phyloP scores from a whole-genome alignment of 306 rosid genomes.

The Acacia melanoxylon region DNA sequence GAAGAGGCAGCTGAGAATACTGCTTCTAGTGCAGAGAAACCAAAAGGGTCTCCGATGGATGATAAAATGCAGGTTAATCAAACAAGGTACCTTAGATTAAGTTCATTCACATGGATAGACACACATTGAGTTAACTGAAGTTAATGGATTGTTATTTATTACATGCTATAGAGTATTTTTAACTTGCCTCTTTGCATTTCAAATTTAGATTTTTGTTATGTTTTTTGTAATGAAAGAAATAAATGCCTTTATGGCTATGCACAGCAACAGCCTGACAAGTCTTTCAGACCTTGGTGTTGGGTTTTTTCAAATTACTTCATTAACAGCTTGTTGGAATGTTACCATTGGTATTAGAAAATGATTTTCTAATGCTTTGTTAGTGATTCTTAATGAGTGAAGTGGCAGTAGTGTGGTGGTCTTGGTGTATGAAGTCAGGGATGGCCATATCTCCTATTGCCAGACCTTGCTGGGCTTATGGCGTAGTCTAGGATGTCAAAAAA shows the following conservation, averaged over 20 bases:
- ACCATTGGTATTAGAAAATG: neutral
- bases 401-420: neutral
- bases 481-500: neutral
- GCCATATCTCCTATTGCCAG: neutral
- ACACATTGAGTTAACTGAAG: slow-evolving; percentile 16
- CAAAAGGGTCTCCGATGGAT: slow-evolving; percentile 31
- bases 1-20: slow-evolving; percentile 43
- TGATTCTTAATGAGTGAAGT: neutral
- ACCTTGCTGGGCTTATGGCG: neutral
- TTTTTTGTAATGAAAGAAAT: neutral
- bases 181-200: slow-evolving; percentile 8
- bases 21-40: slow-evolving; percentile 39
- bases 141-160: slow-evolving; percentile 9
- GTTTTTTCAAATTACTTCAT: neutral
- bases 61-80: slow-evolving; percentile 39
- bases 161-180: slow-evolving; percentile 15
- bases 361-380: neutral
- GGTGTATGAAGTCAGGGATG: neutral
- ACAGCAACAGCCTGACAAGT: neutral
- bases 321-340: neutral
- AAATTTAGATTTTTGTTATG: slow-evolving; percentile 4
- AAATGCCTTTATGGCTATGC: neutral
- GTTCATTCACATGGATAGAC: slow-evolving; percentile 20
- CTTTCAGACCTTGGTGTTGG: neutral
- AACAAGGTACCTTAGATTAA: slow-evolving; percentile 52